A percentile compares a stretch with the other conserved stretches of the same genome.
Evolutionary conservation across 1,284 basidiomycete species (phyloP).

Genomic region (Jaminaea rosea): DNA sequence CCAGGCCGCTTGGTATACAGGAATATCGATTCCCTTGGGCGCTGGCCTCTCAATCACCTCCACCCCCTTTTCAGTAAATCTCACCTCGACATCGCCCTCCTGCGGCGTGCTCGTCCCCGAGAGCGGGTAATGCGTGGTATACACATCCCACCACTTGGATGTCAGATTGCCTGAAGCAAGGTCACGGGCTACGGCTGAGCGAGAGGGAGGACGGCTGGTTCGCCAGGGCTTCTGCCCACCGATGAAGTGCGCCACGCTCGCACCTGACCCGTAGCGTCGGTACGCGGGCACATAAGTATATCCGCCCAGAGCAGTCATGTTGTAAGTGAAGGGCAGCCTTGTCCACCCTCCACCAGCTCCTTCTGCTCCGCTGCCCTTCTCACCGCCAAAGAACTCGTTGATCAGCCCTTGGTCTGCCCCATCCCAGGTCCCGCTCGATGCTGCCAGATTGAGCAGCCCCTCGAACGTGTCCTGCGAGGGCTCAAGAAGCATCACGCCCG

Average conservation of each 20-base stretch:
- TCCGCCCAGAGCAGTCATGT: slow-evolving; percentile 91
- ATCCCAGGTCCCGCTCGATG: slow-evolving; percentile 79
- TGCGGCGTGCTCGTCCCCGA: slow-evolving; percentile 34
- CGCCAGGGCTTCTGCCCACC: slow-evolving; percentile 87
- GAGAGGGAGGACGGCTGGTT: slow-evolving; percentile 23
- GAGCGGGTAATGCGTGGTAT: slow-evolving; percentile 71
- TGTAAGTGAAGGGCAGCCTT: slow-evolving; percentile 71
- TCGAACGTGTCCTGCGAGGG: slow-evolving; percentile 75
- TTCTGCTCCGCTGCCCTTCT: slow-evolving; percentile 47
- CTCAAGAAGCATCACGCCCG: slow-evolving; percentile 78
- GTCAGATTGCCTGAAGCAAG: slow-evolving; percentile 57
- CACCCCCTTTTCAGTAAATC: slow-evolving; percentile 33
- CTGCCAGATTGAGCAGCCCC: slow-evolving; percentile 61
- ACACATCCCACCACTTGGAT: slow-evolving; percentile 80
- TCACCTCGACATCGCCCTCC: slow-evolving; percentile 23
- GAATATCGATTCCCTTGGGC: slow-evolving; percentile 55
- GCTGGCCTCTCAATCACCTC: slow-evolving; percentile 48
- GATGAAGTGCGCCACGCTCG: slow-evolving; percentile 87
- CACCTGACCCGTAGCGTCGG: slow-evolving; percentile 76
- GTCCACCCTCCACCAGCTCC: slow-evolving; percentile 66
- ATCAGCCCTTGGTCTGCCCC: slow-evolving; percentile 92
- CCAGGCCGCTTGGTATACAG: slow-evolving; percentile 66
- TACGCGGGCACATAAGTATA: slow-evolving; percentile 98
- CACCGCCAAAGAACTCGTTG: slow-evolving; percentile 70
- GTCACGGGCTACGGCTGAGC: background rate